Evolutionary conservation across 2,329 filamentous ascomycete species (phyloP), one percentile per base, ranked within the genome.

Genomic region (Talaromyces sp.): DNA sequence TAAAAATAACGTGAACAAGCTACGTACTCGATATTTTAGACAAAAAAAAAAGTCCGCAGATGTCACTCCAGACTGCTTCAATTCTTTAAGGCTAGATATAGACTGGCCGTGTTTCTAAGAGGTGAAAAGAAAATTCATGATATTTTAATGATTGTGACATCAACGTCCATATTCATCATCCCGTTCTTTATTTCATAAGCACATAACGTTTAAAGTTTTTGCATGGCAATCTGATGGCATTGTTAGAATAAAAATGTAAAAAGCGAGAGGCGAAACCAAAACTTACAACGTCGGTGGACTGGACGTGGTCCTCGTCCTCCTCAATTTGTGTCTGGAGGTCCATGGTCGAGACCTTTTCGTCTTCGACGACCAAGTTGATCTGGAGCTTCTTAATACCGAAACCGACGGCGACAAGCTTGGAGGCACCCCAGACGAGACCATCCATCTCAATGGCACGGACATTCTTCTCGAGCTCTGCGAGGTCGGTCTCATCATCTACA

Each of bases 381-480:
- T 98, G 93, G 67, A 99, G 88, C 87, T 98, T 98, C 86, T 91
- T 95, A 85, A 99, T 96, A 85, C 95, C 95, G 85, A 91, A 99
- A 74, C 93, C 93, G 72, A 99, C 88, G 68, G 93, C 79, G 58
- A 96, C 88, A 68, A 96, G 84, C 85, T 95, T 91, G 78, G 90
- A 93, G 67, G 84, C 87, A 87, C 93, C 93, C 95, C 95, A 99
- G 67, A 96, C 88, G 65, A 99, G 91, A 82, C 95, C 95, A 56
- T 98, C 93, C 85, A 90, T 87, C 81, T 93, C 86, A 70, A 98
- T 93, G 68, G 82, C 79, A 73, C 92, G 90, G 70, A 98, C 93
- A 67, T 88, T 82, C 33, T 80, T 83, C 84, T 96, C 92, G 64
- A 99, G 84, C 71, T 85, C 86, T 69, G 81, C 84, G 87, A 98